These are phyloP conservation scores for Paraconiothyrium brasiliense DNA, from an alignment of 2,329 filamentous ascomycete genomes.

Conservation along the genomic window DNA sequence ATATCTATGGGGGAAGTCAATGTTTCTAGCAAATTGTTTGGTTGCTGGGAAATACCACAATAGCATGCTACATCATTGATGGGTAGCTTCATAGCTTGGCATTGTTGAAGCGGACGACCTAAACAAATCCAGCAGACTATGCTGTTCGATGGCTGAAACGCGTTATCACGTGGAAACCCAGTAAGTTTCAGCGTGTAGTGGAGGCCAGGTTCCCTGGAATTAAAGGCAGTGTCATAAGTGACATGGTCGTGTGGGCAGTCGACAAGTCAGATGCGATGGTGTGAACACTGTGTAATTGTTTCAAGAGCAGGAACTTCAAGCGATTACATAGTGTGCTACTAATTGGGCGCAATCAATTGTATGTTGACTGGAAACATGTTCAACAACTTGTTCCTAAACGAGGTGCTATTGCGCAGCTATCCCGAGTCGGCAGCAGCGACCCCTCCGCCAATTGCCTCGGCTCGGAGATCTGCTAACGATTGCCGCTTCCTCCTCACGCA, in stretches of 20 bases:
- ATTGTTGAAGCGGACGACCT: too few species aligned
- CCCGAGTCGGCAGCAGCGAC: conserved; percentile 2
- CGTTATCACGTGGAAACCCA: not conserved
- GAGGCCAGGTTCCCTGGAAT: not conserved
- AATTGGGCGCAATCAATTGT: not conserved
- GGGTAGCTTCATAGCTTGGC: too few species aligned
- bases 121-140: too few species aligned
- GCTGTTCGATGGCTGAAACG: not conserved
- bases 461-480: conserved; percentile 14
- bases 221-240: not conserved
- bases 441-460: conserved; percentile 15
- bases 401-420: not conserved
- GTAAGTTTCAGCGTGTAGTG: not conserved
- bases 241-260: not conserved
- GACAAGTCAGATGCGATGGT: not conserved
- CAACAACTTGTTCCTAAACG: not conserved
- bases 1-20: too few species aligned
- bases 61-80: too few species aligned
- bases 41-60: too few species aligned
- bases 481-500: conserved; percentile 2
- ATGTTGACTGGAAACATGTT: not conserved
- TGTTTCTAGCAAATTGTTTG: too few species aligned
- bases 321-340: not conserved
- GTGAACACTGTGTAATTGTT: not conserved
- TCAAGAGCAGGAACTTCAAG: not conserved